Conservation (phyloP, 371 early-diverging fungal genomes). For the Circinella minor region DNA sequence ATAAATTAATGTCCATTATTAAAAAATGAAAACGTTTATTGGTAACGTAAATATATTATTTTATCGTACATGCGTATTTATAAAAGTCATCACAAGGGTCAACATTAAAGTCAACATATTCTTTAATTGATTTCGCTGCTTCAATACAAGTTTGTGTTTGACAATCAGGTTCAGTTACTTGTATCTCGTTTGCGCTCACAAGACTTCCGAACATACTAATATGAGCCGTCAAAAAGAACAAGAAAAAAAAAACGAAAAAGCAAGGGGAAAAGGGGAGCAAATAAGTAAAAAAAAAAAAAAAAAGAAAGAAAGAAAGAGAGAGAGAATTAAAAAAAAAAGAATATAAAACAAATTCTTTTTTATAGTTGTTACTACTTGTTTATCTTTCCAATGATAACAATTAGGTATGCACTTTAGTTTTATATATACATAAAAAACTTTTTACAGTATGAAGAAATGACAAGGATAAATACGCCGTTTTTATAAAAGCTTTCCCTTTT, state of each 20-base stretch:
- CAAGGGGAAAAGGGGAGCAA: background rate
- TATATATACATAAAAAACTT: no score
- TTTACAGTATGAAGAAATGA: no score
- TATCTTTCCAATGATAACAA: no score
- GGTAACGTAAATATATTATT: no score
- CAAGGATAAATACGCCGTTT: no score
- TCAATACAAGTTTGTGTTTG: conserved; percentile 47
- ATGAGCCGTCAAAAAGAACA: background rate
- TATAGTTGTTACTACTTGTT: no score
- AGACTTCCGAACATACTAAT: conserved; percentile 8
- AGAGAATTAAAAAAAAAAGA: background rate
- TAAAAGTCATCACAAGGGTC: conserved; percentile 56
- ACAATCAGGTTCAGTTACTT: conserved; percentile 24
- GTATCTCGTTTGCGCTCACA: background rate
- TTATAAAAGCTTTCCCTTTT: no score
- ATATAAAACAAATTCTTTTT: no score
- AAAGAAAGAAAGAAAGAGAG: background rate
- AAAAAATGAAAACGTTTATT: no score
- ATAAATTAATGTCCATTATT: no score
- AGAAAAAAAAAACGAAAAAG: background rate
- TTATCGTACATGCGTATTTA: conserved; percentile 53
- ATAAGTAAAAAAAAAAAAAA: no score
- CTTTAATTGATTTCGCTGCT: conserved; percentile 41
- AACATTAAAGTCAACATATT: conserved; percentile 37
- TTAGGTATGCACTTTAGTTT: no score